phyloP scores from a whole-genome alignment of 208 protist genomes.

The Leishmania mexicana region DNA sequence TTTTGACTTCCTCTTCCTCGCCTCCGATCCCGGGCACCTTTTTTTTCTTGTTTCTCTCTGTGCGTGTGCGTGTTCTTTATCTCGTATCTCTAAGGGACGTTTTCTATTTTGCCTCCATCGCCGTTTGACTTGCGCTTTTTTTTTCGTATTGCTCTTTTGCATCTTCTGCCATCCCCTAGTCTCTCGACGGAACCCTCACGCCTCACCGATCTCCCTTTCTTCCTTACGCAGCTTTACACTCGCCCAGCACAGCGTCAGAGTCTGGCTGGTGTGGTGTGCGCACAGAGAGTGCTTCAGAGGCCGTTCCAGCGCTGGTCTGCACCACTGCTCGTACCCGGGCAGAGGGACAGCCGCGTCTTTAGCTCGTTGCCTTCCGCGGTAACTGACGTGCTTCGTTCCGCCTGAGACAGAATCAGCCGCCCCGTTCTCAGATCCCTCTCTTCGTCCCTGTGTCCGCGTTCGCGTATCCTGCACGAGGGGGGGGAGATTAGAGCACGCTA shows the following conservation, averaged over 20 bases:
- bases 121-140: neutral
- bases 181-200: neutral
- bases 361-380: neutral
- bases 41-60: neutral
- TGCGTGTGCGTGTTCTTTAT: slow-evolving; percentile 1
- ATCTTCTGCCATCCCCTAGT: neutral
- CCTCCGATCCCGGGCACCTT: neutral
- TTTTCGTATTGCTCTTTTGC: neutral
- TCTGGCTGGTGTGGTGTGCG: neutral
- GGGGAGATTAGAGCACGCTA: neutral
- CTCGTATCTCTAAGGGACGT: neutral
- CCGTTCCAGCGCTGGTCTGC: neutral
- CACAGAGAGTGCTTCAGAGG: neutral
- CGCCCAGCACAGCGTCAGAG: neutral
- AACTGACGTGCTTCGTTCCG: neutral
- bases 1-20: neutral
- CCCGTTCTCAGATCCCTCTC: neutral
- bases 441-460: neutral
- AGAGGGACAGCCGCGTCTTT: neutral
- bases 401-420: neutral
- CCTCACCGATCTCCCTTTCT: neutral
- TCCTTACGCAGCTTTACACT: neutral
- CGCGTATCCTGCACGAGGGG: neutral
- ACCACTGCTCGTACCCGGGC: neutral
- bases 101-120: neutral